phyloP scores from a whole-genome alignment of 306 rosid species.

The Quercus agrifolia region DNA sequence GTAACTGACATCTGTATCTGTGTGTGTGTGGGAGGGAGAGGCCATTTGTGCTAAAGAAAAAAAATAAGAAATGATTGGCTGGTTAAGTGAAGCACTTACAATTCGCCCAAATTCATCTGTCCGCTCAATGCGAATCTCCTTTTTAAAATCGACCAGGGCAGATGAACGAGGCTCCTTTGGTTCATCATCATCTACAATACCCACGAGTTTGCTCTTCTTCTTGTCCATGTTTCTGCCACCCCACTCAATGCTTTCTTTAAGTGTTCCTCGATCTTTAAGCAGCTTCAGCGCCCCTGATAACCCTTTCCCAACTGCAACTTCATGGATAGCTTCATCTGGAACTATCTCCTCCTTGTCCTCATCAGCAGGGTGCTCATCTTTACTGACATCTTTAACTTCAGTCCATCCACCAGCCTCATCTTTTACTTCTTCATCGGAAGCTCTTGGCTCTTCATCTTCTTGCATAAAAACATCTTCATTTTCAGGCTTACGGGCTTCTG shows the following conservation, averaged over 20 bases:
- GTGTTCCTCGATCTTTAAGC: conserved; percentile 89
- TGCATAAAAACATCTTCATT: conserved; percentile 85
- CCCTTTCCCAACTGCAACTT: conserved; percentile 87
- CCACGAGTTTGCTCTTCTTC: conserved; percentile 91
- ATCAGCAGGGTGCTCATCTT: conserved; percentile 43
- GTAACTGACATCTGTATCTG: too few relatives aligned
- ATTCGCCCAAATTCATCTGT: conserved; percentile 91
- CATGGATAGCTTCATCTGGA: conserved; percentile 89
- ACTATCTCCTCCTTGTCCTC: conserved; percentile 59
- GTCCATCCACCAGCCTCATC: conserved; percentile 81
- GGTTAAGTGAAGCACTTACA: conserved; percentile 48
- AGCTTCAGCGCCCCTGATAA: conserved; percentile 80
- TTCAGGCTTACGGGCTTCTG: conserved; percentile 87
- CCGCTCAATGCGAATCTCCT: conserved; percentile 89
- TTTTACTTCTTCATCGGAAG: conserved; percentile 44
- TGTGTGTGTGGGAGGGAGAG: too few relatives aligned
- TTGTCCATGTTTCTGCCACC: conserved; percentile 99
- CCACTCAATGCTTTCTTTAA: conserved; percentile 90
- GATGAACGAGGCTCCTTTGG: conserved; percentile 55
- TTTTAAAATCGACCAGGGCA: conserved; percentile 44
- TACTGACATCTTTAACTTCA: conserved; percentile 61
- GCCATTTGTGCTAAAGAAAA: not conserved
- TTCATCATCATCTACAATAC: conserved; percentile 66
- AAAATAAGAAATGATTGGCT: not conserved
- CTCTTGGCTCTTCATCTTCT: conserved; percentile 62